phyloP scores from a whole-genome alignment of 2,329 filamentous ascomycete species.

The Exophiala mesophila region DNA sequence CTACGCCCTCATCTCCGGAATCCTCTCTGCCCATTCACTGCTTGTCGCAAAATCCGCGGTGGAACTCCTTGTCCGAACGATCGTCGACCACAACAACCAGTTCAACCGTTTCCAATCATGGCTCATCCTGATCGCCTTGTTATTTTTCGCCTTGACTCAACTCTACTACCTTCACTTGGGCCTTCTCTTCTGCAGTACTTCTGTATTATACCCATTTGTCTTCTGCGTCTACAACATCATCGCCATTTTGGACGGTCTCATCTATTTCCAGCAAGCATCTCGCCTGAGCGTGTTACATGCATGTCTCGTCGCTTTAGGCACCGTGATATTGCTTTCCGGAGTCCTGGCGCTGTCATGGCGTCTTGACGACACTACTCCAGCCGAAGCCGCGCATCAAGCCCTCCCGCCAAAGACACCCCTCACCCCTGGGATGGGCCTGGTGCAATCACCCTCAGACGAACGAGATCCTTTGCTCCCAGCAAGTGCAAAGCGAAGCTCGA shows the following conservation, averaged over 20 bases:
- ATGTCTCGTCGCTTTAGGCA: constrained; percentile 71
- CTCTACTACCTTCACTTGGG: constrained; percentile 93
- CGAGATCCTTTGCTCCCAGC: constrained; percentile 36
- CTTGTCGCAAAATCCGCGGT: constrained; percentile 95
- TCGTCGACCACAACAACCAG: constrained; percentile 77
- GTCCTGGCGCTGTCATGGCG: constrained; percentile 93
- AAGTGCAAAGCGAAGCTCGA: constrained; percentile 26
- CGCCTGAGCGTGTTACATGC: constrained; percentile 71
- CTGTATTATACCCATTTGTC: constrained; percentile 90
- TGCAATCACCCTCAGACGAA: constrained; percentile 43
- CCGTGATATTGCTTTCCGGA: constrained; percentile 75
- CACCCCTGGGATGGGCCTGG: constrained; percentile 74
- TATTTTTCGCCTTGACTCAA: constrained; percentile 78
- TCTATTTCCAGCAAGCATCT: constrained; percentile 90
- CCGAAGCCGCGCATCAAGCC: constrained; percentile 33
- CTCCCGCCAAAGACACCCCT: constrained; percentile 62
- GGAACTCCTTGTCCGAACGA: constrained; percentile 82
- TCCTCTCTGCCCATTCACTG: constrained; percentile 87
- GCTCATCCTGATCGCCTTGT: constrained; percentile 77
- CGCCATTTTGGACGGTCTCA: constrained; percentile 91
- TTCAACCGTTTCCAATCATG: constrained; percentile 95
- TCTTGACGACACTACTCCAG: constrained; percentile 60
- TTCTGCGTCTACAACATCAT: constrained; percentile 99
- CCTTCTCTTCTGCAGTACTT: constrained; percentile 90
- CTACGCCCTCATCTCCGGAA: constrained; percentile 86